Conservation (phyloP, 768 basidiomycete genomes). For the Boletus rubescentipes region DNA sequence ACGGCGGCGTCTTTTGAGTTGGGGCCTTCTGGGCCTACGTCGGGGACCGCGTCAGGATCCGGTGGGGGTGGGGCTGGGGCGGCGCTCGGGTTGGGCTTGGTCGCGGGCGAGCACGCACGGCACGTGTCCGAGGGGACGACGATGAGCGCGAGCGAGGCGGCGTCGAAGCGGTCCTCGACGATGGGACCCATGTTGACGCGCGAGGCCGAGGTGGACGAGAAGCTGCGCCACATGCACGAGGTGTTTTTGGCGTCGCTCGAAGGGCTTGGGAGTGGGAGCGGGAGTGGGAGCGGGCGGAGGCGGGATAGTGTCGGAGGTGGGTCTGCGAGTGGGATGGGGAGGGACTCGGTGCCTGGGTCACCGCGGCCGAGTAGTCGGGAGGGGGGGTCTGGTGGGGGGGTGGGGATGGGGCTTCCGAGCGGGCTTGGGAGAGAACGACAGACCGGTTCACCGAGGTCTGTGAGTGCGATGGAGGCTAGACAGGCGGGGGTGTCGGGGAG, state of each 20-base stretch:
- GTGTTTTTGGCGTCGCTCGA: conserved; percentile 63
- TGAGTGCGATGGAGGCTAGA: conserved; percentile 24
- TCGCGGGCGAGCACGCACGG: conserved; percentile 16
- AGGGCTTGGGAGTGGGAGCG: conserved; percentile 48
- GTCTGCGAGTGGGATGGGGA: conserved; percentile 5
- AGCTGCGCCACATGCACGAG: conserved; percentile 65
- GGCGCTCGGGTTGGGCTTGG: conserved; percentile 17
- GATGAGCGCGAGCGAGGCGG: conserved; percentile 16
- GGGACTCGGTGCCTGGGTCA: conserved; percentile 1
- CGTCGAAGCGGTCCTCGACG: conserved; percentile 25
- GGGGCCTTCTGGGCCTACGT: conserved; percentile 1
- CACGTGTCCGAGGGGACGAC: conserved; percentile 17
- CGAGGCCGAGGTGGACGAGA: conserved; percentile 63
- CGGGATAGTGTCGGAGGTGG: conserved; percentile 16
- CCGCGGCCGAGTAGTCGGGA: conserved; percentile 14
- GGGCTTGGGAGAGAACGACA: conserved; percentile 24
- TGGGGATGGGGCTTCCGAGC: conserved; percentile 14
- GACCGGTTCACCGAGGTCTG: conserved; percentile 33
- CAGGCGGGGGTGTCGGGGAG: conserved; percentile 39
- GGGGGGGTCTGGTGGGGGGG: background rate
- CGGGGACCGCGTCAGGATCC: conserved; percentile 1
- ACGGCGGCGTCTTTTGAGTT: background rate
- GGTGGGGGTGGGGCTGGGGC: background rate
- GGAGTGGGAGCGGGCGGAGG: conserved; percentile 35
- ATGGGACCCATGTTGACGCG: conserved; percentile 62